phyloP scores from a whole-genome alignment of 2,329 filamentous ascomycete genomes.

The Tolypocladium endophyticum region DNA sequence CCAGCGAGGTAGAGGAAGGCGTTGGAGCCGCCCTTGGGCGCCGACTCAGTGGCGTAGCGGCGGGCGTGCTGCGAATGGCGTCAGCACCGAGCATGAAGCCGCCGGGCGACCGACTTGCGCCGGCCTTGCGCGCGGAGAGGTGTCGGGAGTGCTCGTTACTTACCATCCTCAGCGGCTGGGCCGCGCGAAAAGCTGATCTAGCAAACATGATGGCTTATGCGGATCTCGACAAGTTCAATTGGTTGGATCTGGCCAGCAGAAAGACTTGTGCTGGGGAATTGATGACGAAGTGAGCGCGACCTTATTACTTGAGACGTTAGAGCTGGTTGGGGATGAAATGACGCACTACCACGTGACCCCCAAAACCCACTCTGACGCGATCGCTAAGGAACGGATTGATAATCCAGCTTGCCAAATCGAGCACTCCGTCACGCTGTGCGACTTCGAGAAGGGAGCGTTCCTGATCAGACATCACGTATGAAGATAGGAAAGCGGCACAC shows the following conservation, averaged over 20 bases:
- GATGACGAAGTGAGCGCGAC: not conserved
- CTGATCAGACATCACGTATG: not conserved
- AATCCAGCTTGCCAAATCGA: too few species aligned
- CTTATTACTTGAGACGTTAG: not conserved
- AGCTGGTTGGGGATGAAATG: not conserved
- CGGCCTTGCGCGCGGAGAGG: not conserved
- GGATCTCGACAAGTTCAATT: constrained; percentile 11
- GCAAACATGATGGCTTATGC: constrained; percentile 48
- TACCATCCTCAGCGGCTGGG: constrained; percentile 57
- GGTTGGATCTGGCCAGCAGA: constrained; percentile 8
- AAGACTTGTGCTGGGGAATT: not conserved
- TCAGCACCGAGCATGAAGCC: constrained; percentile 6
- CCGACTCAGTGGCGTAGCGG: constrained; percentile 58
- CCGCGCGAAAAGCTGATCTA: constrained; percentile 51
- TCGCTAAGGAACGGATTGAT: not conserved
- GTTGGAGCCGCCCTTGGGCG: constrained; percentile 44
- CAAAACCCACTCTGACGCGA: not conserved
- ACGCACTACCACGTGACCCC: not conserved
- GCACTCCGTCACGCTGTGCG: not conserved
- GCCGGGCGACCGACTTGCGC: not conserved
- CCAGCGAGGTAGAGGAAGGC: constrained; percentile 50
- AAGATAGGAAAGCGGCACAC: not conserved
- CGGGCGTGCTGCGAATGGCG: constrained; percentile 35
- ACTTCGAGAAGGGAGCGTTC: not conserved
- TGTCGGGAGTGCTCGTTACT: constrained; percentile 12